phyloP scores from a whole-genome alignment of 2,329 filamentous ascomycete species.

The Dactylellina haptotyla region DNA sequence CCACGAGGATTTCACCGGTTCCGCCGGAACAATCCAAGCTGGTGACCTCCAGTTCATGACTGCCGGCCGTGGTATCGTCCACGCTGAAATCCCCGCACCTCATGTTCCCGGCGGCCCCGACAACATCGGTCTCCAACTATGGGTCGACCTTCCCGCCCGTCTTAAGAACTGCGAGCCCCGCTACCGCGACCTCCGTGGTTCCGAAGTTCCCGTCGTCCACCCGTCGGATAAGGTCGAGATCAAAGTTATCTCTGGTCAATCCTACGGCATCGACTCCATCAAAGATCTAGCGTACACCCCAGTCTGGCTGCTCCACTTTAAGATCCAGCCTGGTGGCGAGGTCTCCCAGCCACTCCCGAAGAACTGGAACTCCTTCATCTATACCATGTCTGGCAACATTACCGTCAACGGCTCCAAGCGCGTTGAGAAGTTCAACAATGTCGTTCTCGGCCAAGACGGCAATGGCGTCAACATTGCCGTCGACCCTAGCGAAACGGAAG shows the following conservation, averaged over 20 bases:
- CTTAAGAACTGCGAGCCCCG: conserved; percentile 90
- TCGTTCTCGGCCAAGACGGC: conserved; percentile 83
- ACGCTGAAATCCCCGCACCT: conserved; percentile 91
- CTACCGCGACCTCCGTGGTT: conserved; percentile 83
- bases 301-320: conserved; percentile 92
- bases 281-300: conserved; percentile 94
- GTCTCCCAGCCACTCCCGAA: conserved; percentile 78
- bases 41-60: conserved; percentile 99
- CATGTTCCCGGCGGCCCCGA: conserved; percentile 76
- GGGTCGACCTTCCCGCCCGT: conserved; percentile 86
- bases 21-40: conserved; percentile 81
- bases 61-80: conserved; percentile 87
- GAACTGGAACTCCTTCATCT: conserved; percentile 91
- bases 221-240: conserved; percentile 76
- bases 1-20: conserved; percentile 90
- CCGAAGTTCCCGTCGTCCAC: conserved; percentile 80
- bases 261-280: conserved; percentile 83
- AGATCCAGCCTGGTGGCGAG: conserved; percentile 79
- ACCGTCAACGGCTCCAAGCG: conserved; percentile 69
- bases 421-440: conserved; percentile 81
- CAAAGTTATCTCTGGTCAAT: conserved; percentile 90
- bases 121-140: conserved; percentile 90
- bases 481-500: conserved; percentile 71
- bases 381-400: conserved; percentile 79
- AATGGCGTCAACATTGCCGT: conserved; percentile 79